These are phyloP conservation scores for Talaromyces stipitatus DNA, from an alignment of 495 filamentous ascomycete species.

Conservation along the genomic window DNA sequence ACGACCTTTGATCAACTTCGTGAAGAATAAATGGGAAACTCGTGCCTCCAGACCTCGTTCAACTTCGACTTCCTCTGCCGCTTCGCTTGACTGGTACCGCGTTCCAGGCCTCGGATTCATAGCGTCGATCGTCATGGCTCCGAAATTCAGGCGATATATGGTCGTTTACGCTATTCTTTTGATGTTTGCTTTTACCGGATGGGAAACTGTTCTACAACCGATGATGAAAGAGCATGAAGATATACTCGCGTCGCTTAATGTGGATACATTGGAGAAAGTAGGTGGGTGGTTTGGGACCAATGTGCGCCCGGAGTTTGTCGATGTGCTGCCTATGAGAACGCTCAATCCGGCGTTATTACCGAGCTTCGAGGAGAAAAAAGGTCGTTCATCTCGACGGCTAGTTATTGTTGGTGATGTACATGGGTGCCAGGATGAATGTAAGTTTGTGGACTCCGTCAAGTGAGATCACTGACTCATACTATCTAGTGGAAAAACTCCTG, in stretches of 20 bases:
- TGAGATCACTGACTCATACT: neutral
- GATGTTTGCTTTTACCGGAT: constrained; percentile 27
- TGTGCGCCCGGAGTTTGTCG: constrained; percentile 35
- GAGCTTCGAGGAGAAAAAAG: constrained; percentile 1
- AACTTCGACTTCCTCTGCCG: constrained; percentile 9
- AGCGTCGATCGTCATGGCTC: constrained; percentile 30
- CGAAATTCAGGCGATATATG: constrained; percentile 40
- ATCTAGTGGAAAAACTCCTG: constrained; percentile 55
- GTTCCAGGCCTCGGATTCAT: constrained; percentile 23
- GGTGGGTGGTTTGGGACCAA: constrained; percentile 44
- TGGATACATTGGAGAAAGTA: constrained; percentile 18
- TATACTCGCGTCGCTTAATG: constrained; percentile 30
- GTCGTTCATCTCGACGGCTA: constrained; percentile 33
- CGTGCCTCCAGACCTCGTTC: constrained; percentile 15
- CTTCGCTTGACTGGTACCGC: neutral
- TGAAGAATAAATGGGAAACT: constrained; percentile 38
- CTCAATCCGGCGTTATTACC: constrained; percentile 34
- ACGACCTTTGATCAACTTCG: constrained; percentile 36
- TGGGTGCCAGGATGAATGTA: constrained; percentile 63
- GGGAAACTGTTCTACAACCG: constrained; percentile 34
- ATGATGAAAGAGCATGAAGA: constrained; percentile 27
- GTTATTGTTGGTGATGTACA: constrained; percentile 87
- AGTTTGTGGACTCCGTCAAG: constrained; percentile 11
- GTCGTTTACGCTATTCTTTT: constrained; percentile 35
- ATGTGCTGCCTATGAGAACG: constrained; percentile 34